These are phyloP conservation scores for Acanthamoeba culbertsoni DNA, from an alignment of 208 protist species.

Conservation along the genomic window DNA sequence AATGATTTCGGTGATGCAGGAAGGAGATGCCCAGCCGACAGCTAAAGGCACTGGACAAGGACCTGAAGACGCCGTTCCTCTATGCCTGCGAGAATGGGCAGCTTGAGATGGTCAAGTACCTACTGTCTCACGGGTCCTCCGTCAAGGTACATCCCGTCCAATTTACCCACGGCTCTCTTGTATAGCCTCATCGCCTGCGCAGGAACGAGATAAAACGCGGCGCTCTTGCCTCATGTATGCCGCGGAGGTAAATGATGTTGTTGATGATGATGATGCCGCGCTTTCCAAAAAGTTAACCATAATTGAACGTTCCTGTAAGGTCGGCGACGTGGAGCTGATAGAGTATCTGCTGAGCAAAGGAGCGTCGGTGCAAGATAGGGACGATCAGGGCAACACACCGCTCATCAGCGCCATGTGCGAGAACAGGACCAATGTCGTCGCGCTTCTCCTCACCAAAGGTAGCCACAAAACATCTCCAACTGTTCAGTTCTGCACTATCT, in stretches of 20 bases:
- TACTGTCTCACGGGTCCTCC: background rate
- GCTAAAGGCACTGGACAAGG: background rate
- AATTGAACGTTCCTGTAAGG: background rate
- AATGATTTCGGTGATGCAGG: no score
- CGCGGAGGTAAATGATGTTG: background rate
- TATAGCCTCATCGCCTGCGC: background rate
- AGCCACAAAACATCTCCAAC: background rate
- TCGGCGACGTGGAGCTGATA: background rate
- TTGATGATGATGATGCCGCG: background rate
- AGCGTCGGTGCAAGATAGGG: background rate
- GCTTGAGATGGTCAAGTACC: background rate
- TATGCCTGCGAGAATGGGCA: background rate
- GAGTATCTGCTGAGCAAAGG: background rate
- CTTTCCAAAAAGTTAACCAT: background rate
- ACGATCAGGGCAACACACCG: background rate
- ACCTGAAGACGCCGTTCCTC: background rate
- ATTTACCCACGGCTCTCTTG: background rate
- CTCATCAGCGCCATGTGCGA: conserved; percentile 4
- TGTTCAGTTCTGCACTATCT: no score
- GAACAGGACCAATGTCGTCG: background rate
- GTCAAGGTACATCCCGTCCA: background rate
- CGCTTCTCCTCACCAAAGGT: background rate
- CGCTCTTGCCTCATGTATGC: background rate
- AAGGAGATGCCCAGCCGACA: no score
- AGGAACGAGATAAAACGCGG: background rate